Percentiles rank a stretch among this genome's conserved stretches.
Evolutionary conservation across 1,284 basidiomycete genomes (phyloP).

Genomic region (Cryptococcus sp.): DNA sequence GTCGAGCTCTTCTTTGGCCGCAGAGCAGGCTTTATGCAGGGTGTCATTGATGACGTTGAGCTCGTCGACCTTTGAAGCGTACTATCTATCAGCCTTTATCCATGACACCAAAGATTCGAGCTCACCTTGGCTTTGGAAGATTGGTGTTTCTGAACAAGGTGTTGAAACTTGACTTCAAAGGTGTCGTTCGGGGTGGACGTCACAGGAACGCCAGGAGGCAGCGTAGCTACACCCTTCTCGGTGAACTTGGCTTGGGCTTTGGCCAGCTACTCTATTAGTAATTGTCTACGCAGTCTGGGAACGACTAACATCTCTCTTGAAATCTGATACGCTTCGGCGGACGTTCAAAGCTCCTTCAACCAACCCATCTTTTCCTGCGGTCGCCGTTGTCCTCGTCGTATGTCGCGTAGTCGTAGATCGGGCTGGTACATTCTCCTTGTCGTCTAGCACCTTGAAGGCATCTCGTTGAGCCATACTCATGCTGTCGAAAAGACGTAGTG

Average conservation of each 20-base stretch:
- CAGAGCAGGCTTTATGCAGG: not conserved
- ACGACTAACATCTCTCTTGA: not conserved
- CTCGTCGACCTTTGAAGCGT: conserved; percentile 6
- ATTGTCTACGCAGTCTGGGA: too few relatives aligned
- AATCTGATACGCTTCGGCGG: not conserved
- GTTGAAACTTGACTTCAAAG: conserved; percentile 18
- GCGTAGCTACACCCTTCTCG: too few relatives aligned
- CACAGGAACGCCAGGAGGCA: not conserved
- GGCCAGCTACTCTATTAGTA: too few relatives aligned
- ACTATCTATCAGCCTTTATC: conserved; percentile 6
- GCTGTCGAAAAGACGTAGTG: too few relatives aligned
- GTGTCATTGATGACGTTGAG: not conserved
- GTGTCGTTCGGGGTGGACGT: not conserved
- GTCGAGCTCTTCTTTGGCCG: not conserved
- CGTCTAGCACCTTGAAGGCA: too few relatives aligned
- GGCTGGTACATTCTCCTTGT: too few relatives aligned
- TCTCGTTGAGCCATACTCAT: too few relatives aligned
- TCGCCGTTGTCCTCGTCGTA: too few relatives aligned
- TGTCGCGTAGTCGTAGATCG: too few relatives aligned
- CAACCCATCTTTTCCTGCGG: too few relatives aligned
- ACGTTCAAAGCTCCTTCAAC: too few relatives aligned
- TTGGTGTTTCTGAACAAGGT: conserved; percentile 18
- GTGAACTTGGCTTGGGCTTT: not conserved
- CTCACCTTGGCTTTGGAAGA: conserved; percentile 23
- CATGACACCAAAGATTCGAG: too few relatives aligned